Conservation (phyloP, 1,139 yeast genomes). For the Geotrichum carabidarum region DNA sequence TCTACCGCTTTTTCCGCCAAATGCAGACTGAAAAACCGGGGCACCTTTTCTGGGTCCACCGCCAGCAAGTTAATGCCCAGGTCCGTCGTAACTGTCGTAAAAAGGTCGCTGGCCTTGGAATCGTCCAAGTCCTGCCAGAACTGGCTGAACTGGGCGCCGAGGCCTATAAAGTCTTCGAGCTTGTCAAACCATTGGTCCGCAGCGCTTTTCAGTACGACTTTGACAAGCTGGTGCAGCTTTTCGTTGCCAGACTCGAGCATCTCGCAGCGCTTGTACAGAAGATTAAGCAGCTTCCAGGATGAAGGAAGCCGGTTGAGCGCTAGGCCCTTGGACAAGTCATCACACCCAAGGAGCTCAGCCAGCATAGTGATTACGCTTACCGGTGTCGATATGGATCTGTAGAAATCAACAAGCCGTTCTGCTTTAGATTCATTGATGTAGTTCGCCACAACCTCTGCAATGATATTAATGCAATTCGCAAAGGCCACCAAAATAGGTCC, state of each 20-base stretch:
- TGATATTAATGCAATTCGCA: slow-evolving; percentile 28
- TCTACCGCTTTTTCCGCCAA: slow-evolving; percentile 16
- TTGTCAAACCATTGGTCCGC: slow-evolving; percentile 28
- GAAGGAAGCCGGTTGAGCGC: slow-evolving; percentile 28
- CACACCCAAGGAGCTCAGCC: slow-evolving; percentile 34
- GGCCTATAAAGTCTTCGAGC: slow-evolving; percentile 26
- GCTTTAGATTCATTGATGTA: slow-evolving; percentile 19
- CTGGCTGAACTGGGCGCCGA: slow-evolving; percentile 19
- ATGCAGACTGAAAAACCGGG: slow-evolving; percentile 13
- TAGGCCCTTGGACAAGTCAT: slow-evolving; percentile 26
- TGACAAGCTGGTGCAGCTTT: slow-evolving; percentile 22
- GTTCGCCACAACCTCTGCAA: slow-evolving; percentile 20
- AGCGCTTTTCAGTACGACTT: slow-evolving; percentile 24
- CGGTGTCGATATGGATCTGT: slow-evolving; percentile 22
- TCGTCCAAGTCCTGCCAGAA: slow-evolving; percentile 13
- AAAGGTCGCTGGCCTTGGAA: slow-evolving; percentile 11
- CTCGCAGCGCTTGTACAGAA: slow-evolving; percentile 26
- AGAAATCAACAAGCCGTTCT: slow-evolving; percentile 20
- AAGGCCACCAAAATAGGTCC: slow-evolving; percentile 31
- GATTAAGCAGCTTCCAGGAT: slow-evolving; percentile 28
- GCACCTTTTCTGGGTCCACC: slow-evolving; percentile 18
- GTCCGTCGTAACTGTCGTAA: slow-evolving; percentile 7
- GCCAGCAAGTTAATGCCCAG: slow-evolving; percentile 13
- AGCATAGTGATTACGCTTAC: slow-evolving; percentile 25
- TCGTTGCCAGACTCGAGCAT: slow-evolving; percentile 25